Evolutionary conservation across 148 eudicot species (phyloP).

Genomic region (Mesembryanthemum crystallinum): DNA sequence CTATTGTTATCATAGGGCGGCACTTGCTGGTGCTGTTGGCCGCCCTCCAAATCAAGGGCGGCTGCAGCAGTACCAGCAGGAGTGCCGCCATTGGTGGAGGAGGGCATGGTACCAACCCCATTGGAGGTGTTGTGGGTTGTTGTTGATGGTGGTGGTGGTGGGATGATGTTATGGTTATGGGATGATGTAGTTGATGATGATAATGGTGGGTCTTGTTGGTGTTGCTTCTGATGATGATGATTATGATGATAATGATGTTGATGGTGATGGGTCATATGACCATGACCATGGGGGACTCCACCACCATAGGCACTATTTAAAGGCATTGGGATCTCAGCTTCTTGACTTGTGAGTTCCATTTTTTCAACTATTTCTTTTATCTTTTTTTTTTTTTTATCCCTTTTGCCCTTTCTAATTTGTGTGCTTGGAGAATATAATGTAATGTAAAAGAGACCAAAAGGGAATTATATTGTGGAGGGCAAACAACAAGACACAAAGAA

Average conservation of each 20-base stretch:
- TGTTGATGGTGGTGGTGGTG: background rate
- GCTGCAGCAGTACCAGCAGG: background rate
- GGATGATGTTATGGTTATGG: slow-evolving; percentile 7
- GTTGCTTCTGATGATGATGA: slow-evolving; percentile 9
- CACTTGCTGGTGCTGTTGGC: background rate
- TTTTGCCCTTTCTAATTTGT: no score
- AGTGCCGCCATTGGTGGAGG: background rate
- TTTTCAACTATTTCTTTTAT: background rate
- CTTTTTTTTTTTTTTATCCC: background rate
- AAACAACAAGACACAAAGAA: background rate
- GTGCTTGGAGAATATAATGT: background rate
- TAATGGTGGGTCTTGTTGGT: slow-evolving; percentile 15
- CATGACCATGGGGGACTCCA: slow-evolving; percentile 14
- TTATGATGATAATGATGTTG: background rate
- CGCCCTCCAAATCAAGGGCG: background rate
- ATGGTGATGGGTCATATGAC: slow-evolving; percentile 14
- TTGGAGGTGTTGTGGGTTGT: slow-evolving; percentile 11
- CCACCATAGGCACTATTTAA: slow-evolving; percentile 28
- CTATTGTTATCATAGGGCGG: slow-evolving; percentile 3
- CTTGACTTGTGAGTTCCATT: slow-evolving; percentile 27
- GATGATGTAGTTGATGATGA: background rate
- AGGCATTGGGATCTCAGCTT: slow-evolving; percentile 34
- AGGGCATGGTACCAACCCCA: background rate
- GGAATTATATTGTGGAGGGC: background rate
- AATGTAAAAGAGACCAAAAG: background rate